Evolutionary conservation across 352 stramenopile species (phyloP), one percentile per base, ranked within the genome.

Genomic region (Phytophthora cajani): DNA sequence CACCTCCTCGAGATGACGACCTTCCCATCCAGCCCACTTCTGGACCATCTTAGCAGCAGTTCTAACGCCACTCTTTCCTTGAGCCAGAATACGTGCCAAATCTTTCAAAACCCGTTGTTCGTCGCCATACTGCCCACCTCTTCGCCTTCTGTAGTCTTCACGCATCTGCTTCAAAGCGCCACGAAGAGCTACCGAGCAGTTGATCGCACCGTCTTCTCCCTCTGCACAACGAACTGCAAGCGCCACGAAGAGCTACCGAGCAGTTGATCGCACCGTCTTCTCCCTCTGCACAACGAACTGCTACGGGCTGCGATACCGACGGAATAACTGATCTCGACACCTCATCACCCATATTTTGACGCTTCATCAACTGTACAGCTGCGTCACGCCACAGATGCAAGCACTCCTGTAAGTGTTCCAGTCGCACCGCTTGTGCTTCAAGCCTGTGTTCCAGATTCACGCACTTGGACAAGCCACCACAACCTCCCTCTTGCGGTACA

Each of bases 1-100:
- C 19, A 77, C 27, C 52, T 79, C 72, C 6, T 71, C 42, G 11
- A 76, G 30, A 44, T 79, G 72, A 7, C 59, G 69, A 2, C 44
- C 64, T 64, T 79, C 68, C 72, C 72, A 79, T 11, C 61, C 50
- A 23, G 72, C 68, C 72, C 72, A 79, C 21, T 74, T 55, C 46
- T 67, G 63, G 58, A 79, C 58, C 17, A 79, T 74, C 33, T 73
- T 74, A 5, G 72, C 72, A 46, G 72, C 72, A n/a, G 33, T 8
- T 32, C 75, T 75, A 4, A 14, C 54, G 1, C 67, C 55, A 44
- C 16, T 62, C 23, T 67, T 64, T 5, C 58, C 56, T 21, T 68
- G 62, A 1, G n/a, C 27, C 8, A 78, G 30, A 16, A 38, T 19
- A n/a, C 14, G 52, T 11, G 62, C 61, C 23, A 78, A 21, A 1